Base-by-base conservation (phyloP, 176 grass and related monocot species). In the Carex cristatella region DNA sequence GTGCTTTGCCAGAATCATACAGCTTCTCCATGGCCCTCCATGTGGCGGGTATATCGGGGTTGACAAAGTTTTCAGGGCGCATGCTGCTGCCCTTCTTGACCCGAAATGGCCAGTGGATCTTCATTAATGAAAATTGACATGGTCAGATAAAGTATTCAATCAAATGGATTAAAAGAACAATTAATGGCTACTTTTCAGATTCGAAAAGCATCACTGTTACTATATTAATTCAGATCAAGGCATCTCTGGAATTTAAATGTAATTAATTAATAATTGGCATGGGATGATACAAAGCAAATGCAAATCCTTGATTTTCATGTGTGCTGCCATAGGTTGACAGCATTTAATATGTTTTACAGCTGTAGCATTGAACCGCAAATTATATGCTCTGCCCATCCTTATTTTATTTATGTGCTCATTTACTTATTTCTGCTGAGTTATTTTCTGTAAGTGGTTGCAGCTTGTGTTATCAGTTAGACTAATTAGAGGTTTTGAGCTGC, bases 1-100 rank as follows among this genome's bases (percentile, higher is more conserved):
- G 91, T 70, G 91, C 91, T 87, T 92, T 88, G 49, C 83, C 86
- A 32, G 91, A 90, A 86, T 88, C 84, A 5, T 90, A 93, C 12
- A 90, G 61, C 49, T 84, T 84, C 68, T 93, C 91, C 86, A 93
- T 86, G 12, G 79, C 91, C 16, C 49, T 56, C 91, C 86, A 93
- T 5, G 91, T 93, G 32, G 58, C 84, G 23, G 86, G 86, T 40
- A 93, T 88, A 31, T 93, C 91, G 10, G 65, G 74, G 23, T 65
- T 46, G 37, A 93, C 46, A 51, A 86, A 90, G 86, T 93, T 92
- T 27, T 92, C 88, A 60, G 83, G 83, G 31, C 32, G 72, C 32
- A 86, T 7, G 3, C 46, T 81, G 51, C 33, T 81, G 31, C 80
- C 90, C 60, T 82, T 92, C 87, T 92, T 89, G 4, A 91, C 61